Conservation (phyloP, 352 stramenopile species). For the Globisporangium megalacanthum region DNA sequence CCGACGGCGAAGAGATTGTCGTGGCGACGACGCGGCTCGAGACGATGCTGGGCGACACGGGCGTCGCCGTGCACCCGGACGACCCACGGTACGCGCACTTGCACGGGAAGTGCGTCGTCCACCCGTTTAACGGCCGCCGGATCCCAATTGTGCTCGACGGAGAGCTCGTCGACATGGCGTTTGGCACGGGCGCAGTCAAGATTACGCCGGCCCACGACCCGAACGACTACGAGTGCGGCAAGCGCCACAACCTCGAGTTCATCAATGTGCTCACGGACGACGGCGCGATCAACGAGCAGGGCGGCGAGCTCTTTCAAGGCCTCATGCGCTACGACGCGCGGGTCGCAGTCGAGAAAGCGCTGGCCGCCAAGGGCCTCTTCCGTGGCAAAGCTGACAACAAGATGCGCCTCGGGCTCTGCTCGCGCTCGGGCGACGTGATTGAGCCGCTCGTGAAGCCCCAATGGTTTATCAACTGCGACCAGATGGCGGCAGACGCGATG, state of each 20-base stretch:
- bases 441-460: constrained; percentile 99
- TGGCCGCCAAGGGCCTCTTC: constrained; percentile 93
- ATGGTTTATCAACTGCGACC: constrained; percentile 78
- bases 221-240: constrained; percentile 99
- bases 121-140: constrained; percentile 97
- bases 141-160: constrained; percentile 97
- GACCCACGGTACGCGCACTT: constrained; percentile 98
- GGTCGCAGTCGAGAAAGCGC: constrained; percentile 84
- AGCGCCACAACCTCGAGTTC: constrained; percentile 96
- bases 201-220: constrained; percentile 99
- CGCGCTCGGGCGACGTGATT: constrained; percentile 97
- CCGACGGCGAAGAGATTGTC: constrained; percentile 63
- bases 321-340: constrained; percentile 91
- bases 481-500: constrained; percentile 86
- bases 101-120: constrained; percentile 96
- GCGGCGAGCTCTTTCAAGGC: constrained; percentile 67
- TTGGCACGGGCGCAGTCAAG: constrained; percentile 98
- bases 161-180: constrained; percentile 97
- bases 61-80: constrained; percentile 98
- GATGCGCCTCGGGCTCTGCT: constrained; percentile 98
- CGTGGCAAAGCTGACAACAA: constrained; percentile 97
- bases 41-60: constrained; percentile 99
- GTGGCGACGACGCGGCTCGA: constrained; percentile 96
- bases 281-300: constrained; percentile 95
- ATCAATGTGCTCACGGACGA: constrained; percentile 97